Percentiles rank a stretch among this genome's conserved stretches.
These are phyloP conservation scores for Pseudotsuga menziesii DNA, from an alignment of 75 land plant species.

Conservation along the genomic window DNA sequence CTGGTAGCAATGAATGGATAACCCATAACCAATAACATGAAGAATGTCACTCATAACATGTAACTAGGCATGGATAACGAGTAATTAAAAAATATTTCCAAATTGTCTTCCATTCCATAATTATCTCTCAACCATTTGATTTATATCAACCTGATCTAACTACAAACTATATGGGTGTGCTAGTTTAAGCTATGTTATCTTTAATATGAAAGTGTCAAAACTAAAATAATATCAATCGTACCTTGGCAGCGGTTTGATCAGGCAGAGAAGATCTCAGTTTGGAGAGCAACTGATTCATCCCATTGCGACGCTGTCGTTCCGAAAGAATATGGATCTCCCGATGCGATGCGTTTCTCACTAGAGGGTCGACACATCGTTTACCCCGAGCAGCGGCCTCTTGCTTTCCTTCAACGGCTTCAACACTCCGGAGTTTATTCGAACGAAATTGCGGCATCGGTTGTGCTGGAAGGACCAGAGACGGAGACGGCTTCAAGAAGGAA, in stretches of 20 bases:
- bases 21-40: too few species aligned
- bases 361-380: background rate
- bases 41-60: too few species aligned
- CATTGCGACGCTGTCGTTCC: background rate
- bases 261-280: background rate
- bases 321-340: constrained; percentile 1
- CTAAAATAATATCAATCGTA: constrained; percentile 1
- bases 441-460: background rate
- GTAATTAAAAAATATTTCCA: too few species aligned
- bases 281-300: background rate
- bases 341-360: background rate
- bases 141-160: too few species aligned
- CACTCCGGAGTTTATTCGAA: background rate
- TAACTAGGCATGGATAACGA: too few species aligned
- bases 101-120: too few species aligned
- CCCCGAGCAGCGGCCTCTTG: background rate
- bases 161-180: too few species aligned
- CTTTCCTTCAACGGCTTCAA: background rate
- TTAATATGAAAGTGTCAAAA: too few species aligned
- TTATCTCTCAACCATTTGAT: too few species aligned
- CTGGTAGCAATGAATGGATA: too few species aligned
- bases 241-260: background rate
- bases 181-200: too few species aligned
- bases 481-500: background rate
- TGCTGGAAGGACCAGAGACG: background rate